A percentile compares a stretch with the other conserved stretches of the same genome.
Conservation (phyloP, 129 eudicot species). For the Lactuca sativa region DNA sequence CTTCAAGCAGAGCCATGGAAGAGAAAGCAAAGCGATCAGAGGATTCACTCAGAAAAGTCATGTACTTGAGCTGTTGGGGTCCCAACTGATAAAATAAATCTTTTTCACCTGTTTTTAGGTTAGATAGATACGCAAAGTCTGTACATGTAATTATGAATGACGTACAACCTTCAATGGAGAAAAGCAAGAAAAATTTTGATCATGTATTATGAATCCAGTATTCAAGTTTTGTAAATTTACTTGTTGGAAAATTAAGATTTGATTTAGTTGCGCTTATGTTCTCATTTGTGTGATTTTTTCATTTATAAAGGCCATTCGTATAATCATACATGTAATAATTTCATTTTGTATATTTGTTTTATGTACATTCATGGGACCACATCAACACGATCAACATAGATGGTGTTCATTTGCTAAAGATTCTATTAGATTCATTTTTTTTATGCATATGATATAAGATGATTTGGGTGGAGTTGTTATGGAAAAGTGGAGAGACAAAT, state of each 20-base stretch:
- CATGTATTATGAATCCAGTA: background rate
- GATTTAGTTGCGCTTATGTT: background rate
- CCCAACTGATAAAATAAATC: background rate
- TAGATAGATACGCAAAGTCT: background rate
- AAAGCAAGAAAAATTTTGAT: background rate
- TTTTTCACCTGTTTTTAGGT: background rate
- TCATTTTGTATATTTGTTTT: too few relatives aligned
- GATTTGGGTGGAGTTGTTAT: too few relatives aligned
- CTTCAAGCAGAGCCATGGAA: conserved; percentile 23
- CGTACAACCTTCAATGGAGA: background rate
- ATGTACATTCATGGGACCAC: too few relatives aligned
- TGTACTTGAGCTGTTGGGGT: conserved; percentile 33
- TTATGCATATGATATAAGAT: too few relatives aligned
- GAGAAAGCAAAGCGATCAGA: conserved; percentile 4
- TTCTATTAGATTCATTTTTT: too few relatives aligned
- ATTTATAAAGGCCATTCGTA: too few relatives aligned
- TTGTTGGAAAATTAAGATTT: background rate
- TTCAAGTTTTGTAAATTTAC: too few relatives aligned
- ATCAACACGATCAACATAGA: too few relatives aligned
- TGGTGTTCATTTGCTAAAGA: too few relatives aligned
- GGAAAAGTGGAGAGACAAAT: too few relatives aligned
- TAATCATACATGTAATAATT: too few relatives aligned
- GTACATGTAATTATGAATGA: background rate
- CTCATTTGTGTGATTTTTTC: too few relatives aligned
- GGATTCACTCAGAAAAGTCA: conserved; percentile 20